phyloP scores from a whole-genome alignment of 108 stramenopile species.

The Cyclotella kingstonii region DNA sequence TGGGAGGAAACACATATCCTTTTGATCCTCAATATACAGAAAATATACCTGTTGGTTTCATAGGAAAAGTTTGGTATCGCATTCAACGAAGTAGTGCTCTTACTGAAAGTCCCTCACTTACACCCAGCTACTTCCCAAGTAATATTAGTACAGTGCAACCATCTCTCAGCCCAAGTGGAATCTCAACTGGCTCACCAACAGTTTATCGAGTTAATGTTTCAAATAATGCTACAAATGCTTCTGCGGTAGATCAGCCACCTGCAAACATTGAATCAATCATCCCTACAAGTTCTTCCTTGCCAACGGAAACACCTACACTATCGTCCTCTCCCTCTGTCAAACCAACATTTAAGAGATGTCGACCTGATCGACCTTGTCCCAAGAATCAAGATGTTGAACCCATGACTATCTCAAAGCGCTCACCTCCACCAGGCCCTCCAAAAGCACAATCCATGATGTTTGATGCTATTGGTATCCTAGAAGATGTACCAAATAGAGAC shows the following conservation, averaged over 20 bases:
- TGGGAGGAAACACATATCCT: conserved; percentile 14
- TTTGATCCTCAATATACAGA: neutral
- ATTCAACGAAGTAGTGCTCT: neutral
- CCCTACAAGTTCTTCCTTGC: neutral
- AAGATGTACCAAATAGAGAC: conserved; percentile 8
- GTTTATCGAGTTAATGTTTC: no score
- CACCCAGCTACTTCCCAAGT: no score
- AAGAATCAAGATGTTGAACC: neutral
- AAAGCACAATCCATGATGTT: neutral
- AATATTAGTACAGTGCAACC: no score
- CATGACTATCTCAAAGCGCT: neutral
- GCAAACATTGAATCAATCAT: neutral
- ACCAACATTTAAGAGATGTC: conserved; percentile 5
- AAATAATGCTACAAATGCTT: neutral
- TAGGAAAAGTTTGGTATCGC: conserved; percentile 17
- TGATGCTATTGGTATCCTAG: conserved; percentile 10
- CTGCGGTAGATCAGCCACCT: neutral
- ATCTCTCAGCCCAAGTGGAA: no score
- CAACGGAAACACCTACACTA: neutral
- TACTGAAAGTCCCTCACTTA: neutral
- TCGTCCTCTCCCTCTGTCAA: conserved; percentile 1
- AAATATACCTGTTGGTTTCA: conserved; percentile 9
- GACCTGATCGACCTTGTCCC: conserved; percentile 15
- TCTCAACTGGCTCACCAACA: no score
- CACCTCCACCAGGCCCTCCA: neutral